A percentile compares a stretch with the other conserved stretches of the same genome.
Evolutionary conservation across 352 stramenopile species (phyloP).

Genomic region (Globisporangium canariense): DNA sequence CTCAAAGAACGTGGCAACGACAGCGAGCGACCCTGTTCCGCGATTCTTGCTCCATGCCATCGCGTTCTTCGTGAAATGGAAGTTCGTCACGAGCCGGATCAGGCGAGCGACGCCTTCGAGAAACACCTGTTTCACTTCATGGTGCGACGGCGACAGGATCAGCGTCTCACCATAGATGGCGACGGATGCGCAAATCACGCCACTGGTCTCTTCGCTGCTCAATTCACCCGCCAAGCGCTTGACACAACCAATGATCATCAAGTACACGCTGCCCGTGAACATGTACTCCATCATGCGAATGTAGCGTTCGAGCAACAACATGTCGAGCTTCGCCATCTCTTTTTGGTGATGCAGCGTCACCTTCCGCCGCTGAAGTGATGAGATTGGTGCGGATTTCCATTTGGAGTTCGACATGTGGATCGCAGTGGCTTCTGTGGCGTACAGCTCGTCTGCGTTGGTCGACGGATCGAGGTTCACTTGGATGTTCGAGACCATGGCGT

Average conservation of each 20-base stretch:
- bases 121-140: constrained; percentile 50
- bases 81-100: constrained; percentile 54
- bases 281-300: constrained; percentile 69
- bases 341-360: constrained; percentile 32
- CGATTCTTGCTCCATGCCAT: constrained; percentile 52
- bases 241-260: constrained; percentile 54
- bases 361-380: constrained; percentile 34
- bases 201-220: constrained; percentile 31
- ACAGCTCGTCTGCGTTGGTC: constrained; percentile 48
- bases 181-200: constrained; percentile 47
- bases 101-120: constrained; percentile 48
- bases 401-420: constrained; percentile 50
- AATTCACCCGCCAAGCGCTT: constrained; percentile 33
- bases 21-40: constrained; percentile 31
- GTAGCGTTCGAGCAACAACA: constrained; percentile 43
- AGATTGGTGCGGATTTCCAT: constrained; percentile 64
- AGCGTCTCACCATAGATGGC: constrained; percentile 39
- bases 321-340: constrained; percentile 40
- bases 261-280: constrained; percentile 63
- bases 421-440: constrained; percentile 32
- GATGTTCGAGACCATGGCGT: constrained; percentile 51
- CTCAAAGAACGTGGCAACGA: constrained; percentile 31
- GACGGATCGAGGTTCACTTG: constrained; percentile 35
- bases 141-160: constrained; percentile 36
- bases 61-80: constrained; percentile 64